Conservation (phyloP, 495 filamentous ascomycete species). For the Neurospora sp. region DNA sequence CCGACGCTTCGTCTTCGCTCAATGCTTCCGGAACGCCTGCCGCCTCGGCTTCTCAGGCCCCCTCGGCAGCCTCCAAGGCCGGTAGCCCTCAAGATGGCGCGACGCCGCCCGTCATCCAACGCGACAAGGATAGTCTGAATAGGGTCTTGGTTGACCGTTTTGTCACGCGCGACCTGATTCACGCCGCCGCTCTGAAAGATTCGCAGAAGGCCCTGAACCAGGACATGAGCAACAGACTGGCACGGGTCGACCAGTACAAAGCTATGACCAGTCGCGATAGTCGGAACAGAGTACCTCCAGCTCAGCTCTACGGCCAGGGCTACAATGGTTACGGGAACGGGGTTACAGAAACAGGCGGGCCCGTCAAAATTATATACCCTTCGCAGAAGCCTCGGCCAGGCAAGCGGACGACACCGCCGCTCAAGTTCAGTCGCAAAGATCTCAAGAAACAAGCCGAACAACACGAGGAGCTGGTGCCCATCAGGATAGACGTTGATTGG, state of each 20-base stretch:
- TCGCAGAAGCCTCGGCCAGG: constrained; percentile 60
- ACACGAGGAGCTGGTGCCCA: constrained; percentile 80
- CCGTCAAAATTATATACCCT: constrained; percentile 60
- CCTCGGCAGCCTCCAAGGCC: constrained; percentile 20
- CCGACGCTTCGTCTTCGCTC: constrained; percentile 6
- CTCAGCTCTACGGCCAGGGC: constrained; percentile 56
- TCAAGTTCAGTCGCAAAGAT: constrained; percentile 67
- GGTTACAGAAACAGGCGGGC: constrained; percentile 52
- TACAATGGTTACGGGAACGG: constrained; percentile 88
- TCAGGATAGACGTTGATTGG: constrained; percentile 88
- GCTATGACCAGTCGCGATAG: constrained; percentile 18
- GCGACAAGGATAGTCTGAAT: constrained; percentile 38
- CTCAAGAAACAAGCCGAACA: constrained; percentile 76
- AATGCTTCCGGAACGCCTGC: constrained; percentile 10
- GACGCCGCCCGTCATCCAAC: constrained; percentile 16
- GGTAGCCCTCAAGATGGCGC: constrained; percentile 21
- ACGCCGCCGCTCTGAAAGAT: constrained; percentile 51
- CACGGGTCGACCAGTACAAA: constrained; percentile 40
- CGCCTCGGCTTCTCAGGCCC: constrained; percentile 14
- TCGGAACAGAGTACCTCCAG: constrained; percentile 33
- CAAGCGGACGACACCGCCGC: constrained; percentile 56
- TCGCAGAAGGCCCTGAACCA: constrained; percentile 28
- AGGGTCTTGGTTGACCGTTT: constrained; percentile 64
- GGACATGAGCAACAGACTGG: constrained; percentile 28
- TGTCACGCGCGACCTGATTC: constrained; percentile 63